phyloP scores from a whole-genome alignment of 1,284 basidiomycete genomes.

The Filobasidium uniguttulatum region DNA sequence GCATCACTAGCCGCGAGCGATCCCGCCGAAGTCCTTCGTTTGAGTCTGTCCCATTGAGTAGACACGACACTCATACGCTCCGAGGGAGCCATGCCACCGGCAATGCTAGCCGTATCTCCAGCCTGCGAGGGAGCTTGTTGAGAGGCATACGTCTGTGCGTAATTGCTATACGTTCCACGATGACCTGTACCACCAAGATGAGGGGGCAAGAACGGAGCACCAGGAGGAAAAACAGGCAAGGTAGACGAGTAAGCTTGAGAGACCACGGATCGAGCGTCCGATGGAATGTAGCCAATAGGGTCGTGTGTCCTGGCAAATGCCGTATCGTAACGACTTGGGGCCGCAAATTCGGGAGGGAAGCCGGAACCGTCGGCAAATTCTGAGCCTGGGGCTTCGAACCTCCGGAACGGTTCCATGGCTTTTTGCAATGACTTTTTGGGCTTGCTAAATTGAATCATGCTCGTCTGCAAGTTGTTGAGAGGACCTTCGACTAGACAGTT shows the following conservation, averaged over 20 bases:
- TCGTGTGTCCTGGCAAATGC: slow-evolving; percentile 94
- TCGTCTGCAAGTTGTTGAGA: slow-evolving; percentile 85
- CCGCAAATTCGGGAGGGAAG: slow-evolving; percentile 39
- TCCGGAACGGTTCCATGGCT: slow-evolving; percentile 77
- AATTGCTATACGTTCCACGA: slow-evolving; percentile 51
- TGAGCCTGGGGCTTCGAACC: slow-evolving; percentile 58
- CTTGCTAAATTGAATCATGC: slow-evolving; percentile 98
- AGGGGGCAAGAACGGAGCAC: slow-evolving; percentile 49
- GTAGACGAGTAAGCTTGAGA: slow-evolving; percentile 88
- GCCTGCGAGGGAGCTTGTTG: slow-evolving; percentile 52
- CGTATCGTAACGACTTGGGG: slow-evolving; percentile 80
- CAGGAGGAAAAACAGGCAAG: slow-evolving; percentile 63
- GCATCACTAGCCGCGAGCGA: slow-evolving; percentile 49
- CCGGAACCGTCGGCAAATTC: slow-evolving; percentile 42
- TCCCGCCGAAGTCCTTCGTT: background rate
- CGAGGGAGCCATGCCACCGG: slow-evolving; percentile 2
- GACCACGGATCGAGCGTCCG: slow-evolving; percentile 81
- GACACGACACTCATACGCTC: background rate
- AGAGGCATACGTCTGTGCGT: slow-evolving; percentile 80
- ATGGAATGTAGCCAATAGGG: slow-evolving; percentile 82
- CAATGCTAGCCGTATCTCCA: slow-evolving; percentile 6
- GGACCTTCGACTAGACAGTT: slow-evolving; percentile 89
- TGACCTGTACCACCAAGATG: slow-evolving; percentile 48
- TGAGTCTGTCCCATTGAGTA: slow-evolving; percentile 6
- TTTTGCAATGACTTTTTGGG: slow-evolving; percentile 71